phyloP scores from a whole-genome alignment of 306 rosid species.

The Cucurbita maxima region DNA sequence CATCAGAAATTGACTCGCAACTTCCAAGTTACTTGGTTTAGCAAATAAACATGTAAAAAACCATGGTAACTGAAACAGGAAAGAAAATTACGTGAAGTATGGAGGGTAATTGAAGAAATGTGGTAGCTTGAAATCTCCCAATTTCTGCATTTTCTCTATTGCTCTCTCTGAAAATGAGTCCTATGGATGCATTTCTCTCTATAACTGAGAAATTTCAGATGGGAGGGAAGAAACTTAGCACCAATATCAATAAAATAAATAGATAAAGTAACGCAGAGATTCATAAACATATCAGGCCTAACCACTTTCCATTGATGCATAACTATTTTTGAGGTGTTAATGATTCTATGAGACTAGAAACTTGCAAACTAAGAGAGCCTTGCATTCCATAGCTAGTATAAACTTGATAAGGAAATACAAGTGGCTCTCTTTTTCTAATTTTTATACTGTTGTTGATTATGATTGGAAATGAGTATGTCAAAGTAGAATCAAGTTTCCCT shows the following conservation, averaged over 20 bases:
- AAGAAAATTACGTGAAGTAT: slow-evolving; percentile 60
- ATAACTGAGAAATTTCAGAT: neutral
- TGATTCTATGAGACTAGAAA: neutral
- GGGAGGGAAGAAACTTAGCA: neutral
- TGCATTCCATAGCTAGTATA: neutral
- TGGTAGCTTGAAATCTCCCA: slow-evolving; percentile 82
- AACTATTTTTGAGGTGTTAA: neutral
- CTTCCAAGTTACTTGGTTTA: no score
- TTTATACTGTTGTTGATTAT: neutral
- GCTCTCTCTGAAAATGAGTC: neutral
- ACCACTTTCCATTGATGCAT: neutral
- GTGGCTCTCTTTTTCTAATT: neutral
- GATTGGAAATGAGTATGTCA: neutral
- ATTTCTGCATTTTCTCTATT: slow-evolving; percentile 52
- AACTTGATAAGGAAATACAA: neutral
- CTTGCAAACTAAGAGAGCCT: neutral
- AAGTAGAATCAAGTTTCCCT: neutral
- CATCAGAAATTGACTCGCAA: no score
- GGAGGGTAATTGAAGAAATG: slow-evolving; percentile 95
- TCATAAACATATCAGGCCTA: neutral
- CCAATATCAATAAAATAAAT: neutral
- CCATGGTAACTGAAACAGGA: no score
- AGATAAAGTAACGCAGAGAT: neutral
- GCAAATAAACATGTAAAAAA: no score
- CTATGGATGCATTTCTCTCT: neutral